Percentiles rank a stretch among this genome's conserved stretches.
These are phyloP conservation scores for Lotus japonicus DNA, from an alignment of 306 rosid genomes.

Conservation along the genomic window DNA sequence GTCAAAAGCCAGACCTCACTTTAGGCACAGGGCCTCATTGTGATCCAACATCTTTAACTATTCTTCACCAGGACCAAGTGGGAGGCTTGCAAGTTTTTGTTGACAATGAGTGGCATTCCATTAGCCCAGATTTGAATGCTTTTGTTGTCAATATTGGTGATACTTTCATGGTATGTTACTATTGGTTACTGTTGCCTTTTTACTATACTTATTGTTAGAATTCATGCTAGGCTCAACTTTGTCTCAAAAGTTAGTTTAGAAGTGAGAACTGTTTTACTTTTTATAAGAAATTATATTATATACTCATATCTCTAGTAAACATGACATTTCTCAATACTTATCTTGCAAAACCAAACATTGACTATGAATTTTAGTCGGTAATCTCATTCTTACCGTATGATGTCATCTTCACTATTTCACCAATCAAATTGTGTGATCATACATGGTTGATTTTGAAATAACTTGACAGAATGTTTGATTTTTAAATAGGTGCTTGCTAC, in stretches of 20 bases:
- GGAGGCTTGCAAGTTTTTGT: constrained; percentile 91
- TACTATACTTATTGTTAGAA: neutral
- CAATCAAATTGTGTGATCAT: too few relatives aligned
- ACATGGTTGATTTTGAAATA: too few relatives aligned
- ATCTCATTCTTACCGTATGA: neutral
- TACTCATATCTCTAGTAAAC: too few relatives aligned
- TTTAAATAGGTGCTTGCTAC: too few relatives aligned
- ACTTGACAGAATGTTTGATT: too few relatives aligned
- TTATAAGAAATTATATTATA: too few relatives aligned
- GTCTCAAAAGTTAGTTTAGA: too few relatives aligned
- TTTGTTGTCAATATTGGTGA: constrained; percentile 95
- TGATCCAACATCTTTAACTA: constrained; percentile 92
- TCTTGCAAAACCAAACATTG: neutral
- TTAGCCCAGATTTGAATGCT: constrained; percentile 65
- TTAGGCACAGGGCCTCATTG: constrained; percentile 99
- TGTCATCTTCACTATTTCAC: too few relatives aligned
- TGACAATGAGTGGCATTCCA: constrained; percentile 73
- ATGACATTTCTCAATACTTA: too few relatives aligned
- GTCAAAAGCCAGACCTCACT: constrained; percentile 83
- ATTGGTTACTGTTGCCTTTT: neutral
- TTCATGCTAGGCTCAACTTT: too few relatives aligned
- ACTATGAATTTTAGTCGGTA: neutral
- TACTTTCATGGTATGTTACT: constrained; percentile 83
- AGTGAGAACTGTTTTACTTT: too few relatives aligned
- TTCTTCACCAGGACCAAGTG: constrained; percentile 88